These are phyloP conservation scores for Zopfia rhizophila DNA, from an alignment of 2,329 filamentous ascomycete genomes.

Conservation along the genomic window DNA sequence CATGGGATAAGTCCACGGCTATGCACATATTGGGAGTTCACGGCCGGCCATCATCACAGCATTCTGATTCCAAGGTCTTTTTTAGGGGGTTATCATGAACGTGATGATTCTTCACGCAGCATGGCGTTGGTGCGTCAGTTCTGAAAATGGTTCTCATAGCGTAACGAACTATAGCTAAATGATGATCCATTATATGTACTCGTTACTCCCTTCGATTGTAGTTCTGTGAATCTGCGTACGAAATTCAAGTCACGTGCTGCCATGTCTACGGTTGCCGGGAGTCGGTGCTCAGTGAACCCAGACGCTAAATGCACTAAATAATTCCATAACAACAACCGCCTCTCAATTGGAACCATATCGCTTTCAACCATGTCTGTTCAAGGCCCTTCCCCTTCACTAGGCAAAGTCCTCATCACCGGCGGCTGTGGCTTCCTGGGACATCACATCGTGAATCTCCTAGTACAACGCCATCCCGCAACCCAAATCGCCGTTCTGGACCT, in stretches of 20 bases:
- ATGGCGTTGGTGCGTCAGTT: slow-evolving; percentile 9
- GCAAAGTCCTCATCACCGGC: slow-evolving; percentile 60
- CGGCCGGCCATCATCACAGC: too few relatives aligned
- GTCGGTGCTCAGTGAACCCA: too few relatives aligned
- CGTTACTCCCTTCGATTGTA: too few relatives aligned
- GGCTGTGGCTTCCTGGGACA: slow-evolving; percentile 63
- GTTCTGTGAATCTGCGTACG: too few relatives aligned
- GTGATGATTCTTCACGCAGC: too few relatives aligned
- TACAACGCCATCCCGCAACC: slow-evolving; percentile 52
- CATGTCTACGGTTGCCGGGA: too few relatives aligned
- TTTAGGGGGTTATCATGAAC: too few relatives aligned
- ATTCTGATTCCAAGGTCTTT: slow-evolving; percentile 3
- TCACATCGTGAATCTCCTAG: slow-evolving; percentile 61
- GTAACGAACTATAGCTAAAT: too few relatives aligned
- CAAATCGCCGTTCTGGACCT: slow-evolving; percentile 61
- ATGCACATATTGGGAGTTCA: slow-evolving; percentile 17
- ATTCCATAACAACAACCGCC: neutral
- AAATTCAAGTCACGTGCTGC: too few relatives aligned
- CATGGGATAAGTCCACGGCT: slow-evolving; percentile 9
- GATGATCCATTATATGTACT: too few relatives aligned
- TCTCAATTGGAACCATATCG: neutral
- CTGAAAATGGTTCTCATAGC: too few relatives aligned
- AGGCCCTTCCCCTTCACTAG: slow-evolving; percentile 44
- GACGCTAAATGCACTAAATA: slow-evolving; percentile 26
- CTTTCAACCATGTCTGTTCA: slow-evolving; percentile 14